These are phyloP conservation scores for Zasmidium cellare DNA, from an alignment of 2,329 filamentous ascomycete genomes.

Conservation along the genomic window DNA sequence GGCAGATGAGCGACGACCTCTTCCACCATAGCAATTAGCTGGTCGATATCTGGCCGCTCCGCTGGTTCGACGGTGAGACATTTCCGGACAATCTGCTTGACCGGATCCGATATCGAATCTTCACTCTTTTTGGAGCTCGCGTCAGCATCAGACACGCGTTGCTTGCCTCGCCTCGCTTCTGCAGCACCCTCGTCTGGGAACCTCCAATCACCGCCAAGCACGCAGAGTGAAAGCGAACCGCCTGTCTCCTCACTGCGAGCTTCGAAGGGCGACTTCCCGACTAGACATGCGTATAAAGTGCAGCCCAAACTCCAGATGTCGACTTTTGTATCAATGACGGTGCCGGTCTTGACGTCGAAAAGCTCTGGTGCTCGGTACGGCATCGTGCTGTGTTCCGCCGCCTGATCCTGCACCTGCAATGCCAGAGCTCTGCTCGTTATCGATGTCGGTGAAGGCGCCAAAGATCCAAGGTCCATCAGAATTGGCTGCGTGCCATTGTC, in stretches of 20 bases:
- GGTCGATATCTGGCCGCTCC: constrained; percentile 83
- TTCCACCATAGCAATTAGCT: constrained; percentile 79
- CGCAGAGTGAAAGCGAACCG: constrained; percentile 87
- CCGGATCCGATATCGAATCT: constrained; percentile 70
- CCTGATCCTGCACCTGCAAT: constrained; percentile 88
- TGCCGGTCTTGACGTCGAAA: constrained; percentile 94
- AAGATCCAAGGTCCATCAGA: constrained; percentile 94
- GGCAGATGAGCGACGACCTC: constrained; percentile 63
- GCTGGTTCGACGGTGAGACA: constrained; percentile 85
- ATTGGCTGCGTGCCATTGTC: constrained; percentile 86
- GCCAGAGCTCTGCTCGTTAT: constrained; percentile 90
- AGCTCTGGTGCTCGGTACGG: constrained; percentile 96
- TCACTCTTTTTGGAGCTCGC: constrained; percentile 39
- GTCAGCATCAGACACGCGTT: constrained; percentile 42
- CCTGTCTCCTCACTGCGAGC: constrained; percentile 94
- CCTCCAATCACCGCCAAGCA: constrained; percentile 90
- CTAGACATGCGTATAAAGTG: constrained; percentile 94
- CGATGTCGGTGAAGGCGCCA: constrained; percentile 81
- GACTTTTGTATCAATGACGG: constrained; percentile 89
- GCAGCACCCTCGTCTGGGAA: constrained; percentile 84
- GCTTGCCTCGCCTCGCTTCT: constrained; percentile 56
- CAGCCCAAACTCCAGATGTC: constrained; percentile 98
- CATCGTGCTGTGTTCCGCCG: constrained; percentile 97
- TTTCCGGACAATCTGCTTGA: constrained; percentile 82
- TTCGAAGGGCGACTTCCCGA: constrained; percentile 96